phyloP scores from a whole-genome alignment of 2,329 filamentous ascomycete genomes.

The Clarireedia homoeocarpa region DNA sequence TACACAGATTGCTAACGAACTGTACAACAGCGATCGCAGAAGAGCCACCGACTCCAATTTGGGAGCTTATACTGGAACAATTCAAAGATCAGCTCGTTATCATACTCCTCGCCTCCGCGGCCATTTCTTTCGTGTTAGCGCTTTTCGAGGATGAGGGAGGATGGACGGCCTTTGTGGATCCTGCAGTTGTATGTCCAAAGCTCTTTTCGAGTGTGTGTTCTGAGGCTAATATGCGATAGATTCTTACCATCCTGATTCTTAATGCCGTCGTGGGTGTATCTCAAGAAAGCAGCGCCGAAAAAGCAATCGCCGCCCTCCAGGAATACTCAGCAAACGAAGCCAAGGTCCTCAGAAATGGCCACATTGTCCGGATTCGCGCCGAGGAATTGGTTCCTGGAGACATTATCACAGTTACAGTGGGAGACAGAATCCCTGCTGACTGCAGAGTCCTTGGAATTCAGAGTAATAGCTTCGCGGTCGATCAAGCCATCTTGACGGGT shows the following conservation, averaged over 20 bases:
- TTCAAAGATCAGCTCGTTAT: constrained; percentile 99
- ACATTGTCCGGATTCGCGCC: constrained; percentile 78
- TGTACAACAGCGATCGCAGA: constrained; percentile 57
- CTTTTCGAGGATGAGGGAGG: constrained; percentile 89
- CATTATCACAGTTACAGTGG: constrained; percentile 78
- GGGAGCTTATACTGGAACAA: constrained; percentile 94
- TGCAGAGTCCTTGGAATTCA: constrained; percentile 84
- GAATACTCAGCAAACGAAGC: constrained; percentile 99
- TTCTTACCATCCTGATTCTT: constrained; percentile 91
- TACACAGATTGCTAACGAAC: constrained; percentile 16
- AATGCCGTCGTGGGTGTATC: constrained; percentile 97
- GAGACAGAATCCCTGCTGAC: constrained; percentile 89
- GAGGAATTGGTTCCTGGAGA: constrained; percentile 95
- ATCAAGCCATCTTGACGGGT: constrained; percentile 94
- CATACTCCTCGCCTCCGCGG: constrained; percentile 86
- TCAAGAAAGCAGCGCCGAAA: constrained; percentile 97
- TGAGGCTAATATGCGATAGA: constrained; percentile 43
- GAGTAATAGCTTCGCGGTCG: constrained; percentile 94
- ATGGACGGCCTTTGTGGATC: constrained; percentile 96
- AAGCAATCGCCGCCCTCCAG: constrained; percentile 94
- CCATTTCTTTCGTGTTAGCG: constrained; percentile 86
- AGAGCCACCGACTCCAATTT: constrained; percentile 90
- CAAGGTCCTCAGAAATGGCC: constrained; percentile 75
- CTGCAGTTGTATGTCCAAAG: constrained; percentile 66
- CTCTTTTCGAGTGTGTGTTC: not conserved